phyloP scores from a whole-genome alignment of 108 stramenopile genomes.

The Asterionellopsis glacialis region DNA sequence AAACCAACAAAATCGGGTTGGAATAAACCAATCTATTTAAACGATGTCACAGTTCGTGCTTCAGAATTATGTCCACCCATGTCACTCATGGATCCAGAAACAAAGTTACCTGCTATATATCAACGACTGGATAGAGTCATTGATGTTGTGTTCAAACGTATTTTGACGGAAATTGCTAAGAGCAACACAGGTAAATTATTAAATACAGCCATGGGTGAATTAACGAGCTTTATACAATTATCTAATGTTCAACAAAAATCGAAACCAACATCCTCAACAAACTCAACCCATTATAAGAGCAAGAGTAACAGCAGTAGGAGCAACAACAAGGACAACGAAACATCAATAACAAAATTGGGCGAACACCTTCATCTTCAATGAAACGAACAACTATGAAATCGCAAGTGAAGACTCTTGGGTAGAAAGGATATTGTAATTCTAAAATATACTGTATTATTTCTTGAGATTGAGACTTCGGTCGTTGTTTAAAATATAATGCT shows the following conservation, averaged over 20 bases:
- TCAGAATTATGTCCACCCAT: slow-evolving; percentile 56
- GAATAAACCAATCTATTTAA: slow-evolving; percentile 47
- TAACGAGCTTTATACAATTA: slow-evolving; percentile 12
- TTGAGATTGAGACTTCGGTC: no score
- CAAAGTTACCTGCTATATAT: slow-evolving; percentile 32
- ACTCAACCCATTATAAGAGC: no score
- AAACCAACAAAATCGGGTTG: slow-evolving; percentile 10
- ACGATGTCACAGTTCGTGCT: slow-evolving; percentile 28
- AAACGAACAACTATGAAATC: no score
- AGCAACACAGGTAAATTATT: slow-evolving; percentile 43
- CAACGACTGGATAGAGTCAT: slow-evolving; percentile 36
- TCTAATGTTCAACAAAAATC: neutral
- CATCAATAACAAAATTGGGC: no score
- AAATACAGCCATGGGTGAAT: slow-evolving; percentile 53
- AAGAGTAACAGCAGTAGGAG: no score
- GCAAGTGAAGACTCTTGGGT: no score
- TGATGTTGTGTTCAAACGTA: slow-evolving; percentile 37
- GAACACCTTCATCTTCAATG: no score
- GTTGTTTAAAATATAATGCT: no score
- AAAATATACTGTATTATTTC: no score
- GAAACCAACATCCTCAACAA: no score
- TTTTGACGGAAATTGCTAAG: slow-evolving; percentile 54
- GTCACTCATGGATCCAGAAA: slow-evolving; percentile 28
- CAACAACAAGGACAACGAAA: no score
- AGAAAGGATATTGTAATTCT: no score